phyloP scores from a whole-genome alignment of 2,329 filamentous ascomycete genomes.

The Claviceps pazoutovae region DNA sequence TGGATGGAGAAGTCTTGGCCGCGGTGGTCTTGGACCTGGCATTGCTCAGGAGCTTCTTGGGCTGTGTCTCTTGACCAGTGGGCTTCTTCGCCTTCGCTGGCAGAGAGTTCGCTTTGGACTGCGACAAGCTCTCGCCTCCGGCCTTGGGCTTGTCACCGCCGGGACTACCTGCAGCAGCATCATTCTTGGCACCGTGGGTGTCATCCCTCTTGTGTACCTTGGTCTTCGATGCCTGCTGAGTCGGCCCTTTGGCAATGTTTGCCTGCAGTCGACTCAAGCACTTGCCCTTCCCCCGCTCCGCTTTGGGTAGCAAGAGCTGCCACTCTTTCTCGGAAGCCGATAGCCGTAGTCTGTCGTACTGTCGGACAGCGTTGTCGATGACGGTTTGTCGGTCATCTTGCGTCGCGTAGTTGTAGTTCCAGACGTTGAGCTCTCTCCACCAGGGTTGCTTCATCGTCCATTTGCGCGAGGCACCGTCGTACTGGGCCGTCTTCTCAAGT shows the following conservation, averaged over 20 bases:
- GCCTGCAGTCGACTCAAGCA: slow-evolving; percentile 48
- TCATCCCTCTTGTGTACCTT: slow-evolving; percentile 38
- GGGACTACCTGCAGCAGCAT: slow-evolving; percentile 15
- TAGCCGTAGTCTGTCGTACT: slow-evolving; percentile 45
- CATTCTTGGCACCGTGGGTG: slow-evolving; percentile 26
- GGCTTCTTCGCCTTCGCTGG: slow-evolving; percentile 42
- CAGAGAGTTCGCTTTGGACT: slow-evolving; percentile 37
- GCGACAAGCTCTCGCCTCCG: slow-evolving; percentile 30
- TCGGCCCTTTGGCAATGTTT: slow-evolving; percentile 39
- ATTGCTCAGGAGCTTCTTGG: slow-evolving; percentile 36
- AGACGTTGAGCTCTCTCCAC: slow-evolving; percentile 52
- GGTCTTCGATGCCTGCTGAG: slow-evolving; percentile 32
- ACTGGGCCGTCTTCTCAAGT: slow-evolving; percentile 45
- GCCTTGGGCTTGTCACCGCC: slow-evolving; percentile 17
- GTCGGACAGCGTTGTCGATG: slow-evolving; percentile 45
- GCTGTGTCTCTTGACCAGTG: slow-evolving; percentile 37
- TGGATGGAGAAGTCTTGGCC: slow-evolving; percentile 25
- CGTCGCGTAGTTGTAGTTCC: slow-evolving; percentile 42
- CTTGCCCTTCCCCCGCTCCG: slow-evolving; percentile 44
- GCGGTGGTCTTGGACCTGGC: slow-evolving; percentile 20
- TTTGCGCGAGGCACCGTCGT: slow-evolving; percentile 31
- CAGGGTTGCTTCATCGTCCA: slow-evolving; percentile 43
- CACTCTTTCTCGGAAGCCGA: slow-evolving; percentile 43
- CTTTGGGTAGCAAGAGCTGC: slow-evolving; percentile 44
- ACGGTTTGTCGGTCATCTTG: slow-evolving; percentile 42